Conservation (phyloP, 768 basidiomycete species). For the Gyrodon lividus region DNA sequence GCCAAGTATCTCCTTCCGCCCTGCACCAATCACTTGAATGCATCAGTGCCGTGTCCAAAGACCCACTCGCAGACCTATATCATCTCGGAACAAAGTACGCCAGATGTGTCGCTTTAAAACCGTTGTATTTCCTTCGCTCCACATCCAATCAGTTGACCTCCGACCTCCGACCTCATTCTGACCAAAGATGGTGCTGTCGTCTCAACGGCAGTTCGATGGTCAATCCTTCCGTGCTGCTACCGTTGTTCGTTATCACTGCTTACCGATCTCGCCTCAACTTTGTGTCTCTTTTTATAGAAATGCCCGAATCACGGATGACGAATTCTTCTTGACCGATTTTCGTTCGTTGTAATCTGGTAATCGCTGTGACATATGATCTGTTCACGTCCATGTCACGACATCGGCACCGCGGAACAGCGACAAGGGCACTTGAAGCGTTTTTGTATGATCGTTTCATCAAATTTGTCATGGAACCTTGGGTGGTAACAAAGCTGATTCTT, state of each 20-base stretch:
- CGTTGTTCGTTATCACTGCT: not conserved
- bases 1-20: conserved; percentile 85
- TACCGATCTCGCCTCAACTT: not conserved
- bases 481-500: too few species aligned
- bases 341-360: not conserved
- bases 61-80: not conserved
- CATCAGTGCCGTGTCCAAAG: not conserved
- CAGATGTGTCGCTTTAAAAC: not conserved
- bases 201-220: too few species aligned
- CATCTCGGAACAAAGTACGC: not conserved
- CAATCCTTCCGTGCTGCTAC: not conserved
- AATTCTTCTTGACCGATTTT: not conserved
- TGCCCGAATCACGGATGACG: not conserved
- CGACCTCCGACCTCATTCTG: not conserved
- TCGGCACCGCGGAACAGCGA: too few species aligned
- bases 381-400: too few species aligned
- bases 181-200: not conserved
- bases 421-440: too few species aligned
- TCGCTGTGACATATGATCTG: not conserved
- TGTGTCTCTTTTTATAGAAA: not conserved
- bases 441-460: too few species aligned
- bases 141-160: not conserved
- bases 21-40: conserved; percentile 48
- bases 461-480: too few species aligned
- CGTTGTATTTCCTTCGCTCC: not conserved